Evolutionary conservation across 345 rosid species (phyloP), one percentile per base, ranked within the genome.

Genomic region (Populus alba): DNA sequence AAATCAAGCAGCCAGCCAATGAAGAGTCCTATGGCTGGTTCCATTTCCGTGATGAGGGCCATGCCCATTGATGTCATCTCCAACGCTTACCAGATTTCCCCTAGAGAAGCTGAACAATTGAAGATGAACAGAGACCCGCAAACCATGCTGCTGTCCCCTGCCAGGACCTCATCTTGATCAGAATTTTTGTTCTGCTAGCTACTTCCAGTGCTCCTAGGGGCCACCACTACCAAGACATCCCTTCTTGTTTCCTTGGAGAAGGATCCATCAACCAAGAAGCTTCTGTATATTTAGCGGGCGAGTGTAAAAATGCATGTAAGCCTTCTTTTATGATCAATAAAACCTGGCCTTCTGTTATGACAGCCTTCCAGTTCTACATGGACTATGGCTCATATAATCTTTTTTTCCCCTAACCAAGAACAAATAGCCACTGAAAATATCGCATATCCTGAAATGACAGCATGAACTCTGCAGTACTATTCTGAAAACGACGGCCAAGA

Each of bases 21-120:
- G 88, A 74, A 81, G 81, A 73, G 69, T 68, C 83, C 82, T 0
- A 74, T 86, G 72, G 83, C 78, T 5, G 86, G 86, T 13, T 81
- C 73, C 77, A 76, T 75, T 23, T 86, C 85, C 3, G 79, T 79
- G 73, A 65, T 86, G 77, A 74, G 86, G 75, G 85, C 85, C 45
- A 77, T 86, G 75, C 85, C 86, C 1, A 16, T 81, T 53, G 81
- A 86, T 9, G 82, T 86, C 43, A 65, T 86, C 74, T 27, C 74
- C 66, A 81, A 81, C 69, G 63, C 88, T 7, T 83, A 67, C 71
- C 79, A 83, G 77, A 59, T 80, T 23, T 85, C 89, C 8, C 76
- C 68, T 17, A 37, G 79, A 49, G 82, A 86, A 47, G 84, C 80
- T 22, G 16, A 65, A 53, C 66, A 70, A 61, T 27, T 73, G 59